Evolutionary conservation across 306 rosid species (phyloP), one percentile per base, ranked within the genome.

Genomic region (Trifolium repens): DNA sequence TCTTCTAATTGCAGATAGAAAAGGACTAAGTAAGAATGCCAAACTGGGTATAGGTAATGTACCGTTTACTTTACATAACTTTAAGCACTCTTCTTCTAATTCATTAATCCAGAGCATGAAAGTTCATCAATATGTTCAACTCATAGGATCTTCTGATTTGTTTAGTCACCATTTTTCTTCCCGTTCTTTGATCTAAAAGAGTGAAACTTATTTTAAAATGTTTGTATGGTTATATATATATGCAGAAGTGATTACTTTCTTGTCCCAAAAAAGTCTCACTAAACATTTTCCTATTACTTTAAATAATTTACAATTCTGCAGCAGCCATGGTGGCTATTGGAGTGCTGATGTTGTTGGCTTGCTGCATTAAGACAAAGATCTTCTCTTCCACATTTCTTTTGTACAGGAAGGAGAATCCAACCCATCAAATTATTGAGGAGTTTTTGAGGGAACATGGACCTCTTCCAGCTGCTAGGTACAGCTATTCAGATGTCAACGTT

Each of bases 1-100:
- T 82, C 72, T 49, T 72, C 60, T 19, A 39, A 16, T 72, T 40
- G 43, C 61, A 8, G 43, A 0, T 5, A 58, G 13, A 17, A 9
- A 68, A 1, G 0, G 46, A 7, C 46, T 9, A 67, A 57, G 8
- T 27, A 3, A 0, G 44, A 66, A 40, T 9, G 37, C 1, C 11
- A 77, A 39, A 67, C 52, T 72, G 75, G 61, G 17, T 39, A 8
- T 82, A 58, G 82, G 85, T 82, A 82, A 82, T 59, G 32, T 24
- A 65, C 43, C 13, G n/a, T n/a, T n/a, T n/a, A n/a, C 4, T 44
- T 76, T 57, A 54, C 85, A 55, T 32, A 15, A 64, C 58, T 81
- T 53, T 60, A 42, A 26, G 35, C 52, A 30, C 8, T 11, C 7
- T 60, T 43, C 27, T n/a, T n/a, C n/a, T 40, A 69, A 78, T 24